Conservation (phyloP, 768 basidiomycete genomes). For the Suillus hirtellus region DNA sequence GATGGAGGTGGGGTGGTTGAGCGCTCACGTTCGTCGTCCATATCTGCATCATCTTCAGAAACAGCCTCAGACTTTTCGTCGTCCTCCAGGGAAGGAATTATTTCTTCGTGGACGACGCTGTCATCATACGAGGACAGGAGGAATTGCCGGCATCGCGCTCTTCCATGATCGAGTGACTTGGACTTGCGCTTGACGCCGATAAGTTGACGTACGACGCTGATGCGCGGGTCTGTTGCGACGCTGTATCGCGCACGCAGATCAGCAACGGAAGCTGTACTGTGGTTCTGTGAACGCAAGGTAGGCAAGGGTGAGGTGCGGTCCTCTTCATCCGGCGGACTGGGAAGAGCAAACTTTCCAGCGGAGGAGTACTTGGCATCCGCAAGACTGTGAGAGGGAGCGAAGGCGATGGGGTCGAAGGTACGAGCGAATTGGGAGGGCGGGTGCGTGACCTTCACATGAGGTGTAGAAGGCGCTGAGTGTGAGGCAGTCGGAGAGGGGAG, state of each 20-base stretch:
- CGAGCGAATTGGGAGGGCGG: conserved; percentile 24
- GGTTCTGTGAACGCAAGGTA: neutral
- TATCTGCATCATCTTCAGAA: conserved; percentile 42
- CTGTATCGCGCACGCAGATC: conserved; percentile 45
- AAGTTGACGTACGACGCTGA: conserved; percentile 66
- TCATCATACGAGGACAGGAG: conserved; percentile 48
- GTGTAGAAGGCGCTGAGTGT: conserved; percentile 52
- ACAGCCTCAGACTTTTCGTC: conserved; percentile 41
- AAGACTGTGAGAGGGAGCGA: conserved; percentile 59
- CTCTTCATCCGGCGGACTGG: conserved; percentile 60
- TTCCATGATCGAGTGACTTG: conserved; percentile 46
- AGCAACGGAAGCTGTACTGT: conserved; percentile 16
- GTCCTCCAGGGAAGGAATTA: conserved; percentile 20
- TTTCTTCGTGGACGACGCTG: conserved; percentile 31
- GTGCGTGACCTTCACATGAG: conserved; percentile 49
- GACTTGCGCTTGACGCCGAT: conserved; percentile 71
- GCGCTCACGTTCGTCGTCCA: conserved; percentile 37
- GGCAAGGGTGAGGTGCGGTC: conserved; percentile 35
- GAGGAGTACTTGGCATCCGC: conserved; percentile 73
- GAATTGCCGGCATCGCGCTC: conserved; percentile 37
- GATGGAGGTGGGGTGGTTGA: conserved; percentile 70
- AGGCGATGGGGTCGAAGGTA: conserved; percentile 73
- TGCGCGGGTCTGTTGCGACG: conserved; percentile 67
- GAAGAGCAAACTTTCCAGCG: conserved; percentile 70
- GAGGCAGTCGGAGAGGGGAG: conserved; percentile 50